A percentile compares a stretch with the other conserved stretches of the same genome.
phyloP scores from a whole-genome alignment of 2,329 filamentous ascomycete genomes.

The Aspergillus sp. region DNA sequence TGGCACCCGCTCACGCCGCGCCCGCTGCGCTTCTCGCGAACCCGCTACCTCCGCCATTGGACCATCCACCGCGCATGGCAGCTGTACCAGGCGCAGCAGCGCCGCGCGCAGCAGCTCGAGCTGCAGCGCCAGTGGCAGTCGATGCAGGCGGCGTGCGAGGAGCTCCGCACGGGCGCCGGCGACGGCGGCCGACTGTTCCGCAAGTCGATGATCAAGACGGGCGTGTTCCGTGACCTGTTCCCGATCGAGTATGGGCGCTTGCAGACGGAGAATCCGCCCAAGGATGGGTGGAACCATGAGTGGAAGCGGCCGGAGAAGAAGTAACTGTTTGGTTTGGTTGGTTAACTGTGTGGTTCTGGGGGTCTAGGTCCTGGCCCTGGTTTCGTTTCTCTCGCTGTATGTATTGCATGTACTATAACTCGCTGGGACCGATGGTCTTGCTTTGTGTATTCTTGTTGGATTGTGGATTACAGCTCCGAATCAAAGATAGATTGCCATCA shows the following conservation, averaged over 20 bases:
- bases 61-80: conserved; percentile 97
- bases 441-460: background rate
- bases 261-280: conserved; percentile 76
- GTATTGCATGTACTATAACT: conserved; percentile 3
- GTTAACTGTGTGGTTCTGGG: background rate
- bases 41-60: conserved; percentile 90
- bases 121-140: conserved; percentile 75
- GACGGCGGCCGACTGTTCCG: conserved; percentile 68
- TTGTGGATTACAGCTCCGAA: background rate
- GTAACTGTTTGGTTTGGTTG: conserved; percentile 11
- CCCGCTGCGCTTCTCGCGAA: conserved; percentile 84
- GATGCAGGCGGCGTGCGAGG: conserved; percentile 85
- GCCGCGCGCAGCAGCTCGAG: conserved; percentile 63
- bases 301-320: conserved; percentile 65
- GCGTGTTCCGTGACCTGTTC: conserved; percentile 69
- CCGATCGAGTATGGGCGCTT: conserved; percentile 80
- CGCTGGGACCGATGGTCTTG: background rate
- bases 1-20: conserved; percentile 66
- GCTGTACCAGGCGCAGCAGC: conserved; percentile 69
- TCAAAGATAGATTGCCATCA: background rate
- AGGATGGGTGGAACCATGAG: conserved; percentile 84
- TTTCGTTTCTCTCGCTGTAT: background rate
- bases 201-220: conserved; percentile 87
- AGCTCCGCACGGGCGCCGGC: conserved; percentile 57
- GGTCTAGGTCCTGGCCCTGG: background rate